phyloP scores from a whole-genome alignment of 75 land plant genomes.

The Ceratopteris richardii region DNA sequence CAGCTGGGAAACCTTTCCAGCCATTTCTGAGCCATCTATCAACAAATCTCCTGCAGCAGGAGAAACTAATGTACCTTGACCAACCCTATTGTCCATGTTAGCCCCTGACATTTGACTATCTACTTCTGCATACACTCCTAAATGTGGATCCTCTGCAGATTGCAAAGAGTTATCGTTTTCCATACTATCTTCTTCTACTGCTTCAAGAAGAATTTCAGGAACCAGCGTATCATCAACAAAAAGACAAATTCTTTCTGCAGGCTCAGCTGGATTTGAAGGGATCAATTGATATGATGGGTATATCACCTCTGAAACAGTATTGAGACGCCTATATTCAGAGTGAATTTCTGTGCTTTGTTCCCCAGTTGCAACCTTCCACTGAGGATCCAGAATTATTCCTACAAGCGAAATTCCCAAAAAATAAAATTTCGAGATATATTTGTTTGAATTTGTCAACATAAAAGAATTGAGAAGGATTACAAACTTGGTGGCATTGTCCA shows the following conservation, averaged over 20 bases:
- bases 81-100: too few relatives aligned
- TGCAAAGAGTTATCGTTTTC: conserved; percentile 3
- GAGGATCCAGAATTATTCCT: conserved; percentile 39
- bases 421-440: neutral
- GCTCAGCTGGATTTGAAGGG: conserved; percentile 75
- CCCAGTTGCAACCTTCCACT: conserved; percentile 63
- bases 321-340: conserved; percentile 51
- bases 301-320: conserved; percentile 58
- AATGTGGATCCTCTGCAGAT: neutral
- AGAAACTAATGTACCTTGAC: too few relatives aligned
- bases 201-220: conserved; percentile 62
- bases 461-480: too few relatives aligned
- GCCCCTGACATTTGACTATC: neutral
- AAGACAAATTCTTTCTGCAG: conserved; percentile 89
- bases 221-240: conserved; percentile 70
- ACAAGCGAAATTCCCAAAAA: conserved; percentile 23
- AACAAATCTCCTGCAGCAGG: too few relatives aligned
- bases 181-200: conserved; percentile 13
- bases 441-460: neutral
- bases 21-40: too few relatives aligned
- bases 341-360: conserved; percentile 80
- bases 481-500: conserved; percentile 25
- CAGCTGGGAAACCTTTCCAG: too few relatives aligned
- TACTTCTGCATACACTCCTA: conserved; percentile 16
- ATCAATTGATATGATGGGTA: conserved; percentile 36